A percentile compares a stretch with the other conserved stretches of the same genome.
phyloP scores from a whole-genome alignment of 371 early-diverging fungal genomes.

The Mortierella sp. region DNA sequence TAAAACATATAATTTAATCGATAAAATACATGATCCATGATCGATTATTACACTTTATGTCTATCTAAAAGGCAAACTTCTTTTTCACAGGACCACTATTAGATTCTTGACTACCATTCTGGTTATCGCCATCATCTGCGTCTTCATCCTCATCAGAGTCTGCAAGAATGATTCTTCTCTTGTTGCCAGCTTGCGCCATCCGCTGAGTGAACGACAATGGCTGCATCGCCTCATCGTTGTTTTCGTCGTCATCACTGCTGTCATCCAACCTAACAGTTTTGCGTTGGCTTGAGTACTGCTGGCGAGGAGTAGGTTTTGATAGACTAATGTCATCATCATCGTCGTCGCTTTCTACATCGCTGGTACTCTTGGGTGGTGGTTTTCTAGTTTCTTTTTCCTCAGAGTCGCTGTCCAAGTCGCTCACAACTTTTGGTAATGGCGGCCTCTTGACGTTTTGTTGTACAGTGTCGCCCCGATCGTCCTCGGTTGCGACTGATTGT shows the following conservation, averaged over 20 bases:
- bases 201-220: constrained; percentile 25
- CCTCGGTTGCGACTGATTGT: constrained; percentile 1
- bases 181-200: constrained; percentile 14
- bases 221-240: constrained; percentile 12
- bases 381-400: background rate
- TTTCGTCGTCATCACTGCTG: constrained; percentile 16
- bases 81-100: constrained; percentile 31
- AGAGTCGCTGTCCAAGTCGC: constrained; percentile 9
- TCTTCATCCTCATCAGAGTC: constrained; percentile 35
- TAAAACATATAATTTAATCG: no score
- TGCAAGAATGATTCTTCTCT: constrained; percentile 37
- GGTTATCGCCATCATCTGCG: constrained; percentile 15
- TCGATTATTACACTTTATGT: background rate
- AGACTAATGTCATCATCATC: background rate
- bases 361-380: constrained; percentile 2
- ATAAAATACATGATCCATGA: background rate
- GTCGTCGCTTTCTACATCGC: constrained; percentile 20
- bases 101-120: constrained; percentile 9
- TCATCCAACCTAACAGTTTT: constrained; percentile 8
- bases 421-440: background rate
- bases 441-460: background rate
- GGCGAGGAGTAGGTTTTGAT: constrained; percentile 4
- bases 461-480: background rate
- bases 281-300: constrained; percentile 5
- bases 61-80: constrained; percentile 19